Evolutionary conservation across 176 grass and related monocot genomes (phyloP), one percentile per base, ranked within the genome.

Genomic region (Eragrostis curvula): DNA sequence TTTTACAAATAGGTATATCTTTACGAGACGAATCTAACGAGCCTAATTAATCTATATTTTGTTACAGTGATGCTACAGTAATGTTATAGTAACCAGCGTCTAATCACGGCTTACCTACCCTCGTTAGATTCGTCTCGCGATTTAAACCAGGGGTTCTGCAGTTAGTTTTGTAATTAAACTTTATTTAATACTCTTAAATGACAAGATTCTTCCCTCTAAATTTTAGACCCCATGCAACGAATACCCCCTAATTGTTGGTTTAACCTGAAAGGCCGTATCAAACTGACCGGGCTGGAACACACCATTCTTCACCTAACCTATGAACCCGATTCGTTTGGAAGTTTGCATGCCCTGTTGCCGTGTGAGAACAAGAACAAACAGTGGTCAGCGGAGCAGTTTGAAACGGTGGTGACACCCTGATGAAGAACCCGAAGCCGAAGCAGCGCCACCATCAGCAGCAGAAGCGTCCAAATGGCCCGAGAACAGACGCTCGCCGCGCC

Each of bases 331-430:
- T 84, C 55, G 23, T 12, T 78, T 72, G 66, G 51, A 52, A 65
- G 24, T 41, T 69, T 3, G 42, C 2, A 36, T 10, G 71, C 10
- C n/a, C n/a, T n/a, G n/a, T n/a, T n/a, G 71, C 12, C 1, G 8
- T n/a, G 30, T 41, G 47, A 11, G n/a, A 15, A 11, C 2, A 8
- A 21, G 48, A 9, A n/a, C 32, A 25, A 59, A 59, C 56, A 61
- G 58, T 28, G 23, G 58, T 61, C 58, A 51, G 44, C 43, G 86
- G 74, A 88, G 58, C 49, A 41, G 86, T 83, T 88, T 2, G 21
- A 60, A 60, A 60, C 57, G 44, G 36, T 59, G 32, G 32, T 23
- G 56, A 10, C 52, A n/a, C n/a, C n/a, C n/a, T n/a, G n/a, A n/a
- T 2, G 72, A 61, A 0, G 70, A 49, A 60, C 70, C 24, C 24